A percentile compares a stretch with the other conserved stretches of the same genome.
phyloP scores from a whole-genome alignment of 2,329 filamentous ascomycete genomes.

The Penicillium griseofulvum region DNA sequence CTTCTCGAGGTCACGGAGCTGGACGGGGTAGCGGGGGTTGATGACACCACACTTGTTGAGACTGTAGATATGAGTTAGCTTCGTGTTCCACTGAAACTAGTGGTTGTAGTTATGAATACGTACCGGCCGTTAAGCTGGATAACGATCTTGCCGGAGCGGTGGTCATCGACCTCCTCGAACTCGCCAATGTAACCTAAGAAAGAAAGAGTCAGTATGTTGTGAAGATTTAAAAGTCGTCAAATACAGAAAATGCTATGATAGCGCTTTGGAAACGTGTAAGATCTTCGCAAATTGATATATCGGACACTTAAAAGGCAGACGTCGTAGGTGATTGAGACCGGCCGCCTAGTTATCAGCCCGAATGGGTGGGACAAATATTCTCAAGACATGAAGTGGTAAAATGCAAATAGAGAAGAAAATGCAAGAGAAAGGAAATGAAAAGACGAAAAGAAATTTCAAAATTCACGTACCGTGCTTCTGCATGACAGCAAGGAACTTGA shows the following conservation, averaged over 20 bases:
- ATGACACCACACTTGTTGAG: conserved; percentile 99
- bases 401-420: conserved; percentile 4
- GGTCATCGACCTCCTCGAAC: conserved; percentile 99
- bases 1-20: conserved; percentile 96
- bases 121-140: conserved; percentile 97
- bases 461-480: conserved; percentile 88
- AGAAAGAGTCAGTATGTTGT: conserved; percentile 70
- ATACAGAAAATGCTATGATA: conserved; percentile 53
- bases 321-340: conserved; percentile 78
- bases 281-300: conserved; percentile 84
- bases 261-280: conserved; percentile 91
- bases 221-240: conserved; percentile 89
- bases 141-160: conserved; percentile 99
- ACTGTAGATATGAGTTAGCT: conserved; percentile 33
- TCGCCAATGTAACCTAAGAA: conserved; percentile 91
- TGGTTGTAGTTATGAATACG: conserved; percentile 15
- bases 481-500: conserved; percentile 99
- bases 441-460: conserved; percentile 1
- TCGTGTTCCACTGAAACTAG: not conserved
- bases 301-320: conserved; percentile 99
- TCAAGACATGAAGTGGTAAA: not conserved
- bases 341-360: conserved; percentile 99
- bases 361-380: conserved; percentile 44
- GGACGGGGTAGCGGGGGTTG: conserved; percentile 98
- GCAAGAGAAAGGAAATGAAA: conserved; percentile 10